Evolutionary conservation across 805 yeast species (phyloP).

Genomic region (Saturnispora silvae): DNA sequence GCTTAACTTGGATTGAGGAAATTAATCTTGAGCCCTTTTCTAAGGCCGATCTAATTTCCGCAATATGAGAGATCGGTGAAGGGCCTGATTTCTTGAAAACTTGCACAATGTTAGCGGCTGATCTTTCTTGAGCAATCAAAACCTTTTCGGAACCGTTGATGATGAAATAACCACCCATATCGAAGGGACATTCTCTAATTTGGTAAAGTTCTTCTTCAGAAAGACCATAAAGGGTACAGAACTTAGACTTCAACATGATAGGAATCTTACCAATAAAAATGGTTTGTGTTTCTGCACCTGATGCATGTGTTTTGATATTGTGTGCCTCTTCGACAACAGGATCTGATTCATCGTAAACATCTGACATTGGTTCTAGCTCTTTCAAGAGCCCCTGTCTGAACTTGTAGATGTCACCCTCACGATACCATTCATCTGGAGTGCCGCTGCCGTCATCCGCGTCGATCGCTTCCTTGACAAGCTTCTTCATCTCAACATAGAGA

Average conservation of each 20-base stretch:
- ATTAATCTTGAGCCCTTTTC: slow-evolving; percentile 96
- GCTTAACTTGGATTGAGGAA: slow-evolving; percentile 86
- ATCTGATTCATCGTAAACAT: slow-evolving; percentile 51
- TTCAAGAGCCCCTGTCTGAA: slow-evolving; percentile 22
- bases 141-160: slow-evolving; percentile 98
- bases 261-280: slow-evolving; percentile 93
- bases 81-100: slow-evolving; percentile 97
- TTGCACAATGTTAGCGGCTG: slow-evolving; percentile 97
- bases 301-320: slow-evolving; percentile 23
- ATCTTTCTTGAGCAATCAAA: slow-evolving; percentile 95
- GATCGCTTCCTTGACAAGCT: slow-evolving; percentile 73
- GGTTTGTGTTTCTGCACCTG: slow-evolving; percentile 29
- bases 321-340: slow-evolving; percentile 41
- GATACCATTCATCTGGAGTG: slow-evolving; percentile 48
- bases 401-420: slow-evolving; percentile 38
- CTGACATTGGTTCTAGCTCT: slow-evolving; percentile 21
- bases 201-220: slow-evolving; percentile 91
- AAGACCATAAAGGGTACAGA: slow-evolving; percentile 83
- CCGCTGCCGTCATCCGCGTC: slow-evolving; percentile 43
- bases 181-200: slow-evolving; percentile 96
- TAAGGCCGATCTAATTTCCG: slow-evolving; percentile 92
- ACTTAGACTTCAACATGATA: slow-evolving; percentile 93
- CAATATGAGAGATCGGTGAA: slow-evolving; percentile 90
- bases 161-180: slow-evolving; percentile 98
- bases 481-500: slow-evolving; percentile 89